Evolutionary conservation across 148 eudicot species (phyloP).

Genomic region (Camellia japonica): DNA sequence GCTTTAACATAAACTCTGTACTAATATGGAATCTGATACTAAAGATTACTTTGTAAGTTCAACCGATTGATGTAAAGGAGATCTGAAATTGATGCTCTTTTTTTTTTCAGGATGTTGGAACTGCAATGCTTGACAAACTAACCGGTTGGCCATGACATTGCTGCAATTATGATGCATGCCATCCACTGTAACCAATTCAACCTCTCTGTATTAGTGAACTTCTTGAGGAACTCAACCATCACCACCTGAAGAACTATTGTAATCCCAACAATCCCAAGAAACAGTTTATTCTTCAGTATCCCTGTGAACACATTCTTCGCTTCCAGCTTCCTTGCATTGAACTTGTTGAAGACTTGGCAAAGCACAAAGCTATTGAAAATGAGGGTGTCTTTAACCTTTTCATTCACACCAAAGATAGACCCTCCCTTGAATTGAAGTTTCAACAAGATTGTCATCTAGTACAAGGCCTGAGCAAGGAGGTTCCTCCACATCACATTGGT

Average conservation of each 20-base stretch:
- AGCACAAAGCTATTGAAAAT: slow-evolving; percentile 47
- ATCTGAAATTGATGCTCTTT: too few species aligned
- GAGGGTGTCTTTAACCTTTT: slow-evolving; percentile 36
- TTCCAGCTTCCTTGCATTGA: slow-evolving; percentile 34
- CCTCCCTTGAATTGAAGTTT: slow-evolving; percentile 35
- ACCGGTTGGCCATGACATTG: slow-evolving; percentile 33
- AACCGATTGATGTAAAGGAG: too few species aligned
- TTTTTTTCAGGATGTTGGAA: neutral
- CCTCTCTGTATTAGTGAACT: slow-evolving; percentile 33
- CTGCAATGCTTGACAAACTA: slow-evolving; percentile 25
- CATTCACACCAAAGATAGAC: slow-evolving; percentile 24
- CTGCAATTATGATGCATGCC: slow-evolving; percentile 25
- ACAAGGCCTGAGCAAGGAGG: slow-evolving; percentile 34
- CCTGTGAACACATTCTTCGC: slow-evolving; percentile 32
- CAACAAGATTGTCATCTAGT: slow-evolving; percentile 35
- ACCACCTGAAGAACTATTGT: slow-evolving; percentile 30
- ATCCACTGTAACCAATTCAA: slow-evolving; percentile 34
- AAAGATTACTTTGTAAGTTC: too few species aligned
- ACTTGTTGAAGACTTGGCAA: slow-evolving; percentile 43
- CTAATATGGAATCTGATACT: too few species aligned
- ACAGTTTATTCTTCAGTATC: slow-evolving; percentile 25
- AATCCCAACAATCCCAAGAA: slow-evolving; percentile 25
- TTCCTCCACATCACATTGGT: slow-evolving; percentile 48
- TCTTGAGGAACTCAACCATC: slow-evolving; percentile 35
- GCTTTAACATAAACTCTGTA: too few species aligned